Evolutionary conservation across 305 asterid genomes (phyloP).

Genomic region (Fraxinus albicans): DNA sequence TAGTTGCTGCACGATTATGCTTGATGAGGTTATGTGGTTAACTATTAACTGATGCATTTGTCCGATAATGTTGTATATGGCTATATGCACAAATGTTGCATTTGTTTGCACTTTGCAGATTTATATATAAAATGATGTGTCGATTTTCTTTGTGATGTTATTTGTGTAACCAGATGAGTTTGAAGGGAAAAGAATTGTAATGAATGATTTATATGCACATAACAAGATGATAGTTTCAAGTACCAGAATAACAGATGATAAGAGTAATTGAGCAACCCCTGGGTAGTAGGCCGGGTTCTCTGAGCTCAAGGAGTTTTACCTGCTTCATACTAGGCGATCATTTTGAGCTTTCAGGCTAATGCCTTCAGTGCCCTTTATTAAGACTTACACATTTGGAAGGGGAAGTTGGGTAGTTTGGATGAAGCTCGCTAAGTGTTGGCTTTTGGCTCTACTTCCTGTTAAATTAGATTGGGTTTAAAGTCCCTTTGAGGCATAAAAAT

Average conservation of each 20-base stretch:
- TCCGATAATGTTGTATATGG: neutral
- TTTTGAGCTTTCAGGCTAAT: neutral
- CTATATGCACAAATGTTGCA: neutral
- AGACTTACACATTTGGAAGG: neutral
- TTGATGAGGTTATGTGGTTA: slow-evolving; percentile 7
- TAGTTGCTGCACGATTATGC: slow-evolving; percentile 10
- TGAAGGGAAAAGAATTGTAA: neutral
- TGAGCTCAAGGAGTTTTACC: neutral
- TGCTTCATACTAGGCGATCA: neutral
- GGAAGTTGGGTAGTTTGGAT: neutral
- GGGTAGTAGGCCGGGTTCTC: neutral
- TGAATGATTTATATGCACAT: neutral
- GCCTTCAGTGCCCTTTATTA: neutral
- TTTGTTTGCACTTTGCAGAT: slow-evolving; percentile 10
- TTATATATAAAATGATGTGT: slow-evolving; percentile 1
- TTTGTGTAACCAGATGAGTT: neutral
- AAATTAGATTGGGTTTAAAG: neutral
- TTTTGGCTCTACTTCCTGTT: neutral
- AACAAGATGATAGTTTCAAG: neutral
- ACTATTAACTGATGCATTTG: neutral
- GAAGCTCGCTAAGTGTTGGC: neutral
- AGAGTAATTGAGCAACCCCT: neutral
- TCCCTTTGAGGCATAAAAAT: neutral
- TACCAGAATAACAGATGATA: neutral
- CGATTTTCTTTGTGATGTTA: neutral